Evolutionary conservation across 2,329 filamentous ascomycete genomes (phyloP), one percentile per base, ranked within the genome.

Genomic region (Cordyceps fumosorosea): DNA sequence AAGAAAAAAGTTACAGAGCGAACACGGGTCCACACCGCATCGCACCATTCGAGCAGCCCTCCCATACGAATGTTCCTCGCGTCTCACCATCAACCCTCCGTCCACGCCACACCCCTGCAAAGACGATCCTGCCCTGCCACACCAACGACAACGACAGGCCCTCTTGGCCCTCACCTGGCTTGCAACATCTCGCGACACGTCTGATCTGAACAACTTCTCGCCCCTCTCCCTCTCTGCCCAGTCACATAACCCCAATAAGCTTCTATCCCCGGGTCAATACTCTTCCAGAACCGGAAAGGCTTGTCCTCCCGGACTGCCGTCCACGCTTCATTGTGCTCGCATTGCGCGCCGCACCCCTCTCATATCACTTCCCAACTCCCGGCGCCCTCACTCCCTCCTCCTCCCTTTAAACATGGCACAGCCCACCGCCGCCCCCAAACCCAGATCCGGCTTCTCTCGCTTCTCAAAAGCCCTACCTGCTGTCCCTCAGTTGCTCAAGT

Each of bases 401-500:
- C 22, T 50, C 26, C 47, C 34, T 34, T 52, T 52, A 60, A 64
- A 50, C 40, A 65, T 65, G 66, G 47, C 64, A 42, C 53, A 50
- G 61, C 64, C 63, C 63, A 64, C 64, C 45, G 62, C 60, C 69
- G 72, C 62, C 66, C 69, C 63, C 62, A 70, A 71, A 48, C 71
- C 72, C 18, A 73, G 70, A 69, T 72, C 69, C 65, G 80, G 80
- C 67, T 74, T 76, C 60, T 84, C 82, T 67, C 81, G 82, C 70
- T 83, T 82, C 73, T 84, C 82, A 69, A 85, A 85, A 73, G 82
- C 81, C 40, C 74, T 85, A 65, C 83, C 82, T 40, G 74, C 77
- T 61, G 79, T 80, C 68, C 81, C 82, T 59, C 48, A 52, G 10
- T 34, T 60, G 22, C 48, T 34, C 24, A 53, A 26, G 34, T 34